Evolutionary conservation across 2,329 filamentous ascomycete genomes (phyloP).

Genomic region (Epichloe brachyelytri): DNA sequence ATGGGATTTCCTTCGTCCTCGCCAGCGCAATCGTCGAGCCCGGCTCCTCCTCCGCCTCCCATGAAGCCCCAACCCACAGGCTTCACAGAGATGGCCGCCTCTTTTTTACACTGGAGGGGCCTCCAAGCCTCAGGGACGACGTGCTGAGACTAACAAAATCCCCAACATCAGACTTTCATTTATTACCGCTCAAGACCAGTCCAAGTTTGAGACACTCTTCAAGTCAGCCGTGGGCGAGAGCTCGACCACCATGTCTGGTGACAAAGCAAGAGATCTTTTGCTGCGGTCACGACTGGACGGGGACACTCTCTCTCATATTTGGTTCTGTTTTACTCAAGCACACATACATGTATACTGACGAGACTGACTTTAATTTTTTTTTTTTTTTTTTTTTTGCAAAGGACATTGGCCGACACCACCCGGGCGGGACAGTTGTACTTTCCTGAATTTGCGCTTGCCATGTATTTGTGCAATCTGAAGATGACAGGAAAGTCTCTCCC

Average conservation of each 20-base stretch:
- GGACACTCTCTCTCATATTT: slow-evolving; percentile 81
- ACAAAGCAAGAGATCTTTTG: slow-evolving; percentile 82
- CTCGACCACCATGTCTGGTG: slow-evolving; percentile 77
- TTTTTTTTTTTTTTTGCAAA: slow-evolving; percentile 20
- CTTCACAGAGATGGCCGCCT: slow-evolving; percentile 54
- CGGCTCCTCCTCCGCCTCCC: slow-evolving; percentile 41
- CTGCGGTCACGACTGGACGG: slow-evolving; percentile 80
- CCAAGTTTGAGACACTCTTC: slow-evolving; percentile 95
- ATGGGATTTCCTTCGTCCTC: slow-evolving; percentile 31
- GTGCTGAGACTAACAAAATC: slow-evolving; percentile 54
- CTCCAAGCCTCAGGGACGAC: slow-evolving; percentile 30
- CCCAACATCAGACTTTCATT: slow-evolving; percentile 91
- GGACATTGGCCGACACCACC: slow-evolving; percentile 88
- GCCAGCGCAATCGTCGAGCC: slow-evolving; percentile 35
- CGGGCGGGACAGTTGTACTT: slow-evolving; percentile 94
- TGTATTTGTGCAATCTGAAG: slow-evolving; percentile 96
- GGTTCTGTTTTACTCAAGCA: slow-evolving; percentile 37
- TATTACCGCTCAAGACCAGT: slow-evolving; percentile 87
- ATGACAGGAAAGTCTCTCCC: slow-evolving; percentile 79
- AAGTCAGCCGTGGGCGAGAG: slow-evolving; percentile 82
- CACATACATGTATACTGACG: background rate
- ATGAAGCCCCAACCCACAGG: slow-evolving; percentile 55
- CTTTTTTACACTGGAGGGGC: slow-evolving; percentile 45
- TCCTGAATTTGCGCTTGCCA: slow-evolving; percentile 91
- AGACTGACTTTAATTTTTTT: slow-evolving; percentile 6